phyloP scores from a whole-genome alignment of 1,284 basidiomycete genomes.

The Leccinum solheimii region DNA sequence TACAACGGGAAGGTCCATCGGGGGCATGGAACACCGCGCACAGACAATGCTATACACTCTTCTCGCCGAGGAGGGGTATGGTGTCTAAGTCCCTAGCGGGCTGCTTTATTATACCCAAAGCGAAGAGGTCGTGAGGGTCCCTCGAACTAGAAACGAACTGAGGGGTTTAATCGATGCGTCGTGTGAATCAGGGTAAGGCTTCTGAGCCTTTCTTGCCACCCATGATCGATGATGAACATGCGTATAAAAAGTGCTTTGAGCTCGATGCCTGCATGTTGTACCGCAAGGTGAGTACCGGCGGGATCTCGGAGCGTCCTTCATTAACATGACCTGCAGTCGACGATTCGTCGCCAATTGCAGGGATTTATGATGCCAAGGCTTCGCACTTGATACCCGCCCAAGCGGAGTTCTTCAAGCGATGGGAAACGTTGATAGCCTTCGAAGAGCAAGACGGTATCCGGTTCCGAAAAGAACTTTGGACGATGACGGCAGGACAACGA shows the following conservation, averaged over 20 bases:
- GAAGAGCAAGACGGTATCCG: slow-evolving; percentile 87
- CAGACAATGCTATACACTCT: slow-evolving; percentile 98
- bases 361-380: slow-evolving; percentile 78
- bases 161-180: slow-evolving; percentile 75
- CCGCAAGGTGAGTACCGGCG: slow-evolving; percentile 62
- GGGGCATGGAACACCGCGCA: slow-evolving; percentile 90
- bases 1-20: slow-evolving; percentile 84
- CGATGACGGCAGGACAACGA: slow-evolving; percentile 78
- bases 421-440: slow-evolving; percentile 85
- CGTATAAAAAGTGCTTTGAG: slow-evolving; percentile 82
- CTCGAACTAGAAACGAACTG: slow-evolving; percentile 78
- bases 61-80: slow-evolving; percentile 88
- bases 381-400: slow-evolving; percentile 74
- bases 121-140: slow-evolving; percentile 82
- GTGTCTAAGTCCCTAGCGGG: slow-evolving; percentile 68
- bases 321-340: slow-evolving; percentile 46
- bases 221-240: slow-evolving; percentile 80
- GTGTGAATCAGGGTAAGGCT: slow-evolving; percentile 27
- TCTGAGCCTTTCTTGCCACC: slow-evolving; percentile 72
- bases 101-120: slow-evolving; percentile 93
- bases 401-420: slow-evolving; percentile 81
- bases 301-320: not conserved
- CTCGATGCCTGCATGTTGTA: slow-evolving; percentile 93
- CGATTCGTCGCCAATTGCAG: slow-evolving; percentile 66
- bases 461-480: slow-evolving; percentile 93